Percentiles rank a stretch among this genome's conserved stretches.
phyloP scores from a whole-genome alignment of 2,329 filamentous ascomycete species.

The Xylariales sp. region DNA sequence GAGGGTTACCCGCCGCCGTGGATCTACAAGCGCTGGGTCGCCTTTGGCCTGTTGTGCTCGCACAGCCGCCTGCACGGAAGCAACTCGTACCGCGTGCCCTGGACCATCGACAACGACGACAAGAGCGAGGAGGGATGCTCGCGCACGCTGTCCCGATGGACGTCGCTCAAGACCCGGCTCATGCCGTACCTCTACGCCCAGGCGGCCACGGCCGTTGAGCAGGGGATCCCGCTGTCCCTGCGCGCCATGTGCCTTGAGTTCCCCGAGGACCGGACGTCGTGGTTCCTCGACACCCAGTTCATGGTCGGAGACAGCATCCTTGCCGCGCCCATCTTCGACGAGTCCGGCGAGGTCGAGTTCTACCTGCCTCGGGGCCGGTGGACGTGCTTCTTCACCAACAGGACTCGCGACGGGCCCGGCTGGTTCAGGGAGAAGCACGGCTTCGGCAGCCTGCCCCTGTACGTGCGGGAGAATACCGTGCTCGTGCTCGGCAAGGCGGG shows the following conservation, averaged over 20 bases:
- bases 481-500: conserved; percentile 39
- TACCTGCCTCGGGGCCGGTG: conserved; percentile 52
- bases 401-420: conserved; percentile 42
- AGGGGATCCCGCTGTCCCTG: conserved; percentile 58
- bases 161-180: conserved; percentile 44
- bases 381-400: conserved; percentile 45
- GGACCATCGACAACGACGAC: conserved; percentile 65
- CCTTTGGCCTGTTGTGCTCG: conserved; percentile 67
- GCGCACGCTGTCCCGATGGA: conserved; percentile 42
- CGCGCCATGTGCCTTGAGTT: conserved; percentile 67
- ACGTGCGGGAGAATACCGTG: conserved; percentile 50
- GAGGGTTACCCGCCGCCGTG: conserved; percentile 63
- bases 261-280: conserved; percentile 63
- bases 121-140: conserved; percentile 49
- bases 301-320: conserved; percentile 65
- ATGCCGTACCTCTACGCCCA: conserved; percentile 50
- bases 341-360: conserved; percentile 60
- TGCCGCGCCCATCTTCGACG: conserved; percentile 64
- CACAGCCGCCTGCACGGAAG: conserved; percentile 69
- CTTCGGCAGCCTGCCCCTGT: conserved; percentile 54
- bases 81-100: conserved; percentile 69
- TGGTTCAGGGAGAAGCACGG: conserved; percentile 59
- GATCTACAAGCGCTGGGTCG: conserved; percentile 75
- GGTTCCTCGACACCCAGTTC: conserved; percentile 66
- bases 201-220: conserved; percentile 32